Conservation (phyloP, 441 rosid genomes). For the Raphanus hybrid region DNA sequence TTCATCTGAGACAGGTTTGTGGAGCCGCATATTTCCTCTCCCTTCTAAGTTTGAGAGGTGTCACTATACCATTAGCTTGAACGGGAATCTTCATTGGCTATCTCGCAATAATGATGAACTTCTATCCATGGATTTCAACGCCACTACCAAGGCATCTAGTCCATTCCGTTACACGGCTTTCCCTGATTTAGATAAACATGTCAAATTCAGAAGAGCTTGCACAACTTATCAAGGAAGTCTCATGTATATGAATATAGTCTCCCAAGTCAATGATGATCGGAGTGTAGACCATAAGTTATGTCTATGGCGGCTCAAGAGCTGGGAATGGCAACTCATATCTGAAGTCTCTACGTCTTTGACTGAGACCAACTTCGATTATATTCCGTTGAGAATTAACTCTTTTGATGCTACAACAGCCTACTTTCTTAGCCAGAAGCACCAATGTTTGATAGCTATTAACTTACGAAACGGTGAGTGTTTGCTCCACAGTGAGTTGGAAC, state of each 20-base stretch:
- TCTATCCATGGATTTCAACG: background rate
- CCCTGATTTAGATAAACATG: background rate
- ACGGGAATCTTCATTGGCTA: background rate
- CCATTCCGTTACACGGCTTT: background rate
- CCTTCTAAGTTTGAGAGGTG: background rate
- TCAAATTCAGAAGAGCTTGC: background rate
- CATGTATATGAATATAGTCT: background rate
- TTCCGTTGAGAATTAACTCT: conserved; percentile 11
- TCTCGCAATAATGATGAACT: background rate
- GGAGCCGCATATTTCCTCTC: background rate
- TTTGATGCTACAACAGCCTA: conserved; percentile 13
- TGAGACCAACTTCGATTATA: background rate
- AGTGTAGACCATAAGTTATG: background rate
- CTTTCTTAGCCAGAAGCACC: background rate
- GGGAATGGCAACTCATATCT: background rate
- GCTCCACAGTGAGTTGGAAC: background rate
- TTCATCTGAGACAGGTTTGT: conserved; percentile 1
- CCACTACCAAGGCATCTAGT: background rate
- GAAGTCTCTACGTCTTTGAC: background rate
- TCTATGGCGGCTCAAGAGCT: background rate
- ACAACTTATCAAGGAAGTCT: background rate
- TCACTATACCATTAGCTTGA: background rate
- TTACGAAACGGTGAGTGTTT: background rate
- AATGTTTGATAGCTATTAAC: background rate
- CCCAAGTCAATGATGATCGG: background rate